Conservation (phyloP, 2,329 filamentous ascomycete species). For the Fusarium sp. region DNA sequence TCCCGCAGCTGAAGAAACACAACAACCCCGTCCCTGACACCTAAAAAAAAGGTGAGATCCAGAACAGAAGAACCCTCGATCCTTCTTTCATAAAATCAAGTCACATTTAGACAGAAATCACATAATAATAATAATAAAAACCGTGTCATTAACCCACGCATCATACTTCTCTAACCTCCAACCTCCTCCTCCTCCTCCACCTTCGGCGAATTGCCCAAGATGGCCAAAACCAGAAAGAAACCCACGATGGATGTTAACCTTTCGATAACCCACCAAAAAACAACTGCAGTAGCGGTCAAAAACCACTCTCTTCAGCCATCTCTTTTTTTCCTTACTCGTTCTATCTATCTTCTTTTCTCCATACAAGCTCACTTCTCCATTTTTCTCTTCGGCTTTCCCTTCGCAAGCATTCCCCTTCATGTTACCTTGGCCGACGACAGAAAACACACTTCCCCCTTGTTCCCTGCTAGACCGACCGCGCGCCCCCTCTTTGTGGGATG, state of each 20-base stretch:
- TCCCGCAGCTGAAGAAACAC: constrained; percentile 12
- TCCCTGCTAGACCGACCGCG: constrained; percentile 9
- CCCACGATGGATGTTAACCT: background rate
- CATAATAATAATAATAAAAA: background rate
- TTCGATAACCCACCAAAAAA: constrained; percentile 31
- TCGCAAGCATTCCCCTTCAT: constrained; percentile 39
- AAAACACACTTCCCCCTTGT: constrained; percentile 27
- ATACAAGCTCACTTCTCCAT: background rate
- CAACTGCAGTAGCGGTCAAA: constrained; percentile 10
- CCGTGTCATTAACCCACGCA: background rate
- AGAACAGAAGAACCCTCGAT: background rate
- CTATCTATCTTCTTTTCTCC: background rate
- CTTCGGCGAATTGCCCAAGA: constrained; percentile 14
- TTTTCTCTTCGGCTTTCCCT: constrained; percentile 2
- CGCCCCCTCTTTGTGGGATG: constrained; percentile 8
- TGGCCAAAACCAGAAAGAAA: constrained; percentile 14
- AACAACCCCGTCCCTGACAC: background rate
- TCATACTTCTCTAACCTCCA: background rate
- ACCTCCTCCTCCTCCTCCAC: background rate
- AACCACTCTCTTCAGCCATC: constrained; percentile 13
- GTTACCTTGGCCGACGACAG: constrained; percentile 18
- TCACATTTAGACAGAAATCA: background rate
- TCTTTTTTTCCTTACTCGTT: background rate
- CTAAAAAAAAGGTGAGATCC: background rate
- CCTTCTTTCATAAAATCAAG: background rate